Evolutionary conservation across 2,329 filamentous ascomycete species (phyloP).

Genomic region (Pseudogymnoascus sp.): DNA sequence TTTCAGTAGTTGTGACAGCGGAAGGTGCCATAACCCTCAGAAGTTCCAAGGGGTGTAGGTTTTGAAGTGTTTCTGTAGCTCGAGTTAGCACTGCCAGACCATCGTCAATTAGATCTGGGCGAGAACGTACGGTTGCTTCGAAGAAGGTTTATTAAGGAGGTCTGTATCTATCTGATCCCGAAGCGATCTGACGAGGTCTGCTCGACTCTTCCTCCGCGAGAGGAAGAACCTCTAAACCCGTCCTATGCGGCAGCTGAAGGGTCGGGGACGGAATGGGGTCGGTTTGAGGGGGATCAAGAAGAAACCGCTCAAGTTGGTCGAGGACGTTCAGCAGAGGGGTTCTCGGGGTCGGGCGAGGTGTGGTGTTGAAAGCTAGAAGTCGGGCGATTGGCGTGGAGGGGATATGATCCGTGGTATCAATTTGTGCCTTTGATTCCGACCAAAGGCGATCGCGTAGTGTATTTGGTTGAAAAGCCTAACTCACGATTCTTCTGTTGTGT

Average conservation of each 20-base stretch:
- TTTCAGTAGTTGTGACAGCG: constrained; percentile 46
- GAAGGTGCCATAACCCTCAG: constrained; percentile 55
- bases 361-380: constrained; percentile 62
- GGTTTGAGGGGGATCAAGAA: constrained; percentile 43
- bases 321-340: constrained; percentile 11
- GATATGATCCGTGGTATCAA: constrained; percentile 41
- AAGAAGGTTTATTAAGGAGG: constrained; percentile 71
- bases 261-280: constrained; percentile 49
- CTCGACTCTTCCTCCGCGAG: constrained; percentile 98
- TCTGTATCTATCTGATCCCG: constrained; percentile 87
- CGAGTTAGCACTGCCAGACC: not conserved
- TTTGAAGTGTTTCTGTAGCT: constrained; percentile 10
- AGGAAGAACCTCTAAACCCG: constrained; percentile 97
- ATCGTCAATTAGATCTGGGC: not conserved
- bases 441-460: constrained; percentile 46
- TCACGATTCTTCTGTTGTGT: not conserved
- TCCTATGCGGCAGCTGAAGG: constrained; percentile 99
- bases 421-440: constrained; percentile 49
- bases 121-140: constrained; percentile 14
- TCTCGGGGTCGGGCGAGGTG: constrained; percentile 18
- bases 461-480: not conserved
- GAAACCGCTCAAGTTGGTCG: constrained; percentile 42
- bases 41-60: constrained; percentile 1
- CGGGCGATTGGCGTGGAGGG: constrained; percentile 27
- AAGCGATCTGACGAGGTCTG: constrained; percentile 88